phyloP scores from a whole-genome alignment of 208 protist genomes.

The Crithidia expoeki region DNA sequence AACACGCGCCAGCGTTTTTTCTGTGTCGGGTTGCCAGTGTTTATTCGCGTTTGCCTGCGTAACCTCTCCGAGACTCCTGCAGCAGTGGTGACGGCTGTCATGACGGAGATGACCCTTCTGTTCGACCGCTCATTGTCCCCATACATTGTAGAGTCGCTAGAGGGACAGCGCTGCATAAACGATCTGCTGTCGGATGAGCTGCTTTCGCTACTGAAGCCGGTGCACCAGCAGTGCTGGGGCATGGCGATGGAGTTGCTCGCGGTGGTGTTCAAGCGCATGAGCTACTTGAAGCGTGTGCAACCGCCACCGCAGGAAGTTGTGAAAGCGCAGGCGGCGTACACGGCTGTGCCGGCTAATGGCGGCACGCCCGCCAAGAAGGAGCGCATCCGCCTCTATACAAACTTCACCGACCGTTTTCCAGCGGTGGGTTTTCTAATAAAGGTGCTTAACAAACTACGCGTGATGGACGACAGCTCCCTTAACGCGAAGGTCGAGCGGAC shows the following conservation, averaged over 20 bases:
- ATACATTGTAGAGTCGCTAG: constrained; percentile 77
- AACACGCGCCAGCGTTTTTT: constrained; percentile 49
- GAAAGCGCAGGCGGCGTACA: constrained; percentile 17
- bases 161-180: constrained; percentile 74
- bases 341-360: not conserved
- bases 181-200: constrained; percentile 68
- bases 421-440: constrained; percentile 70
- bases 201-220: constrained; percentile 75
- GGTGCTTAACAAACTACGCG: constrained; percentile 86
- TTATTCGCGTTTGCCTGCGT: constrained; percentile 63
- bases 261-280: constrained; percentile 63
- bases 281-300: constrained; percentile 79
- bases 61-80: constrained; percentile 71
- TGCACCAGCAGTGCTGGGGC: constrained; percentile 76
- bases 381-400: constrained; percentile 28
- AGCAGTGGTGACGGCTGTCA: constrained; percentile 42
- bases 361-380: not conserved
- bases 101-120: constrained; percentile 61
- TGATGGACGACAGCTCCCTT: constrained; percentile 75
- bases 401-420: constrained; percentile 69
- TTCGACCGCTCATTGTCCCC: constrained; percentile 75
- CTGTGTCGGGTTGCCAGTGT: constrained; percentile 43
- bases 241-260: constrained; percentile 68
- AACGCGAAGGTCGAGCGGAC: constrained; percentile 79
- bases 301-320: constrained; percentile 28